A percentile compares a stretch with the other conserved stretches of the same genome.
Conservation (phyloP, 177 flowering plant species). For the Vitis hybrid region DNA sequence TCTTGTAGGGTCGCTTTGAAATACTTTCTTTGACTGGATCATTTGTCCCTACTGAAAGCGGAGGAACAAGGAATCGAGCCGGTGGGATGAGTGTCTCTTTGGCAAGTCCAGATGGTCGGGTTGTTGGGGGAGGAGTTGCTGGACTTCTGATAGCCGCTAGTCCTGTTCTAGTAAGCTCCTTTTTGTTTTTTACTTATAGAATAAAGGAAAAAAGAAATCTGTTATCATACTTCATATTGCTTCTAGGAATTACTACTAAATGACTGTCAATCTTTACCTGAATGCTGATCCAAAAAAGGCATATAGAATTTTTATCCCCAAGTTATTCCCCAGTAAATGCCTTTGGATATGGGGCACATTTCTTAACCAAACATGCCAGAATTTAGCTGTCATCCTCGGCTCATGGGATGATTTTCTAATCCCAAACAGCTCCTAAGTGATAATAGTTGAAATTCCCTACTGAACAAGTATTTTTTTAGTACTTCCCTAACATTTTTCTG, state of each 20-base stretch:
- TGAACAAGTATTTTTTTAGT: too few relatives aligned
- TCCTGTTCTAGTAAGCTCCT: conserved; percentile 32
- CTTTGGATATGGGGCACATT: too few relatives aligned
- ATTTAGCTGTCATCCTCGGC: background rate
- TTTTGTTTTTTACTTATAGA: too few relatives aligned
- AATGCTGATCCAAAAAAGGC: too few relatives aligned
- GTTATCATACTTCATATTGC: too few relatives aligned
- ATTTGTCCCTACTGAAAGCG: conserved; percentile 30
- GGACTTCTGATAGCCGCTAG: conserved; percentile 41
- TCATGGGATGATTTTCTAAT: too few relatives aligned
- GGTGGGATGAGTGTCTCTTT: conserved; percentile 43
- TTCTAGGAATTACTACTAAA: too few relatives aligned
- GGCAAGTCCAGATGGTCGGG: conserved; percentile 42
- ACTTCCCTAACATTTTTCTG: background rate
- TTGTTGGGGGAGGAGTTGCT: conserved; percentile 41
- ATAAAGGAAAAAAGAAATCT: too few relatives aligned
- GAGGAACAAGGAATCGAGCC: conserved; percentile 32
- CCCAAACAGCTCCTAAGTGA: background rate
- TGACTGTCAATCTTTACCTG: too few relatives aligned
- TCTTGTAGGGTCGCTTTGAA: conserved; percentile 41
- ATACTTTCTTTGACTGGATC: conserved; percentile 41
- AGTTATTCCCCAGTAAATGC: too few relatives aligned
- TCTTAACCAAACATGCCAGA: background rate
- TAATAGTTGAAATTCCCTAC: background rate
- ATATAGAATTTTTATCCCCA: too few relatives aligned